Evolutionary conservation across 805 yeast species (phyloP), one percentile per base, ranked within the genome.

Genomic region (Geotrichum ghanense): DNA sequence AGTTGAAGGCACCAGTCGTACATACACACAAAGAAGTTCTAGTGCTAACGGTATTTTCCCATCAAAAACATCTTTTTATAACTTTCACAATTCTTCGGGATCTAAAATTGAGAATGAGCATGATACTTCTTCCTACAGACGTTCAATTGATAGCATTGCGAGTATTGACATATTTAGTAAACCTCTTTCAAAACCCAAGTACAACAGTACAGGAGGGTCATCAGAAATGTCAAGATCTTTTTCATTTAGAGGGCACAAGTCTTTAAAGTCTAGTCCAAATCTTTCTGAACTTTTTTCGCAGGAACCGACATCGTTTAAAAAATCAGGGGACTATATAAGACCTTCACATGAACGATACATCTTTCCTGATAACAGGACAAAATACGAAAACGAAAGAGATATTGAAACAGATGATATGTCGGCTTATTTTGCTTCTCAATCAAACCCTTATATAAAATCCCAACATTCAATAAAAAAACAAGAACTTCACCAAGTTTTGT

Each of bases 181-280:
- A n/a, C n/a, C n/a, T n/a, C 12, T 31, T 4, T 31, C 37, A 6
- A 31, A 31, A 12, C 19, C 19, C 10, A 31, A 31, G 17, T 31
- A n/a, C 17, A n/a, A 16, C 5, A 19, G 37, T 24, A 12, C 10
- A 31, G 14, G 5, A 6, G 37, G 19, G 12, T 16, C 37, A 4
- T n/a, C 37, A 31, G 37, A 31, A 19, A 31, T 31, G 37, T 31
- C 37, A 5, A 31, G 16, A 12, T 31, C 37, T 6, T 19, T 31
- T 7, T 31, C 37, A 31, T 31, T 10, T 31, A 16, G 37, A n/a
- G 37, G 37, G 10, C 55, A 54, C 25, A 34, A 51, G 10, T 22
- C 52, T 6, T 55, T 50, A 22, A 44, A 46, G 19, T 53, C 54
- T 16, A 50, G 55, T n/a, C 53, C 58, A 1, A 52, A 53, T 43